Base-by-base conservation (phyloP, 805 yeast genomes). In the Scheffersomyces ergatensis region DNA sequence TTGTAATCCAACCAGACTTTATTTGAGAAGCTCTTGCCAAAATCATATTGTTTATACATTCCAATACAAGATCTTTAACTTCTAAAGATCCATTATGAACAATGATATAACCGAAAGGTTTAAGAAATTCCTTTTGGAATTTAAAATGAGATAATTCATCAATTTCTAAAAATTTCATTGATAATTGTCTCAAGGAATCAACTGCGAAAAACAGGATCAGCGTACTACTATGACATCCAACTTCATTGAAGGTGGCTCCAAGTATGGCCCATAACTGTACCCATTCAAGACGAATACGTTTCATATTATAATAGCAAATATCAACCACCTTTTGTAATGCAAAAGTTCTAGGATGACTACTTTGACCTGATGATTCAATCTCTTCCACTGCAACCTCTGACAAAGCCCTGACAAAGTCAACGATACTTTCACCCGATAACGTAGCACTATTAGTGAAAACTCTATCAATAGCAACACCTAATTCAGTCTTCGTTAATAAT, bases 231-330 rank as follows among this genome's bases (percentile, higher is more conserved):
- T 87, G 85, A 43, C 95, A 82, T 2, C 95, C 95, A 48, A 89
- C 90, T 36, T 73, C 77, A 49, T 88, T 87, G 67, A 93, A 93
- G 33, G 87, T 86, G 43, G 78, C 86, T 13, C 96, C 96, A 86
- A 93, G 86, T 8, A 87, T 85, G 13, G 85, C 78, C 99, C 99
- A 93, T 44, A 93, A 72, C 40, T 88, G 92, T 5, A 96, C 80
- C 97, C 99, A 93, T 64, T 95, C 97, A 46, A 93, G 82, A 61
- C 96, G 80, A 53, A 93, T 90, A 70, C 99, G 85, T 37, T 82
- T 82, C 97, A 93, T 93, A 60, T 95, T 95, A 70, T 95, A 93
- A 63, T 93, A 92, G 64, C 97, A 92, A 33, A 93, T 95, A 63
- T 95, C 99, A 38, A 93, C 96, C 74, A 93, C 86, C 58, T 93